Percentiles rank a stretch among this genome's conserved stretches.
phyloP scores from a whole-genome alignment of 2,329 filamentous ascomycete species.

The Aquanectria penicillioides region DNA sequence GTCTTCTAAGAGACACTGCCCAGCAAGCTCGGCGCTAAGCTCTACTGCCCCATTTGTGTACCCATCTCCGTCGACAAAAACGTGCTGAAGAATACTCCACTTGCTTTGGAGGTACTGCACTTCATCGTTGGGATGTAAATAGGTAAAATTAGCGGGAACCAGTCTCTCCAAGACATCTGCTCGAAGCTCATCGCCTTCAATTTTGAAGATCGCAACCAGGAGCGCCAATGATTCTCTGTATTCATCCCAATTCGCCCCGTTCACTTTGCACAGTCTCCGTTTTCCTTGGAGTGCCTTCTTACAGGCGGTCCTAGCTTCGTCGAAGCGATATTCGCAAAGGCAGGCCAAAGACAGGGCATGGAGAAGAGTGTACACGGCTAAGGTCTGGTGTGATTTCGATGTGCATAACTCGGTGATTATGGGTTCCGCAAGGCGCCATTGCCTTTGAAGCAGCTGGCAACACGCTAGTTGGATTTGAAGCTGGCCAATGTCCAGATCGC shows the following conservation, averaged over 20 bases:
- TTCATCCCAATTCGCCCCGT: slow-evolving; percentile 19
- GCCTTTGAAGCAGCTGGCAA: slow-evolving; percentile 36
- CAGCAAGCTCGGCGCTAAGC: no score
- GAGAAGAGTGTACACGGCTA: slow-evolving; percentile 5
- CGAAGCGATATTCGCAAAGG: slow-evolving; percentile 33
- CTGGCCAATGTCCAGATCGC: slow-evolving; percentile 10
- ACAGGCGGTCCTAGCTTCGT: slow-evolving; percentile 35
- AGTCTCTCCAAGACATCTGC: slow-evolving; percentile 37
- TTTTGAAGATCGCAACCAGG: slow-evolving; percentile 36
- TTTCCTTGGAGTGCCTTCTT: slow-evolving; percentile 35
- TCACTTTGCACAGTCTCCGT: slow-evolving; percentile 31
- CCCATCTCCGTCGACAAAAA: no score
- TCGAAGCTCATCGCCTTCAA: slow-evolving; percentile 35
- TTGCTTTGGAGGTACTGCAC: slow-evolving; percentile 11
- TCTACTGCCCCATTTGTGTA: no score
- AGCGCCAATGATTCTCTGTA: slow-evolving; percentile 35
- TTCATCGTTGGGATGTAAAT: background rate
- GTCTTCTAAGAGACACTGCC: no score
- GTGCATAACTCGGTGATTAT: background rate
- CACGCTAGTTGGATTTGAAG: slow-evolving; percentile 35
- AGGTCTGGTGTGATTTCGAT: background rate
- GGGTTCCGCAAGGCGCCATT: slow-evolving; percentile 33
- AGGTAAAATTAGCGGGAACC: slow-evolving; percentile 16
- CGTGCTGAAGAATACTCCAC: background rate
- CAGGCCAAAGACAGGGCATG: slow-evolving; percentile 18